Conservation (phyloP, 2,329 filamentous ascomycete genomes). For the Fusarium clavum region DNA sequence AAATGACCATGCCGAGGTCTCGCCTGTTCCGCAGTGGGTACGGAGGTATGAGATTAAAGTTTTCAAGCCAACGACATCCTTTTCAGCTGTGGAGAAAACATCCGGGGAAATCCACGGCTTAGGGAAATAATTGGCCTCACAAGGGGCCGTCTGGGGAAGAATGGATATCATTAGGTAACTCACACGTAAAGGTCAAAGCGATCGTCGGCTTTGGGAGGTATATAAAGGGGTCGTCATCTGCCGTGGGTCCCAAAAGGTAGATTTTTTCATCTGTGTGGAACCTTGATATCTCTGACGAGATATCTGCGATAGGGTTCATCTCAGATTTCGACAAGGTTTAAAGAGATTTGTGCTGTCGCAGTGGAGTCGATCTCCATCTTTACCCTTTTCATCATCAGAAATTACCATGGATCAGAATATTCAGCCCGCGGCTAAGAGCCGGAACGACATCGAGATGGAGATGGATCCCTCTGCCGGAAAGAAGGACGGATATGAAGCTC, state of each 20-base stretch:
- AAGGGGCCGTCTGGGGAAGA: neutral
- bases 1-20: neutral
- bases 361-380: neutral
- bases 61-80: neutral
- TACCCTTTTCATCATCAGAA: neutral
- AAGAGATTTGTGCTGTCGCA: neutral
- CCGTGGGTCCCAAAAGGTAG: neutral
- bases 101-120: neutral
- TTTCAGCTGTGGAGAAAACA: neutral
- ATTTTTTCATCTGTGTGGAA: neutral
- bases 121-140: neutral
- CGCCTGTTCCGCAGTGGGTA: neutral
- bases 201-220: neutral
- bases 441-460: neutral
- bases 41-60: neutral
- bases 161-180: neutral
- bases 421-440: neutral
- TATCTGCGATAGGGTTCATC: neutral
- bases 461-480: neutral
- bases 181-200: neutral
- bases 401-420: neutral
- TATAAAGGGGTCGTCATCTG: neutral
- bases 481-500: neutral
- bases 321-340: neutral
- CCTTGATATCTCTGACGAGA: neutral